Conservation (phyloP, 345 rosid genomes). For the Hypericum perforatum region DNA sequence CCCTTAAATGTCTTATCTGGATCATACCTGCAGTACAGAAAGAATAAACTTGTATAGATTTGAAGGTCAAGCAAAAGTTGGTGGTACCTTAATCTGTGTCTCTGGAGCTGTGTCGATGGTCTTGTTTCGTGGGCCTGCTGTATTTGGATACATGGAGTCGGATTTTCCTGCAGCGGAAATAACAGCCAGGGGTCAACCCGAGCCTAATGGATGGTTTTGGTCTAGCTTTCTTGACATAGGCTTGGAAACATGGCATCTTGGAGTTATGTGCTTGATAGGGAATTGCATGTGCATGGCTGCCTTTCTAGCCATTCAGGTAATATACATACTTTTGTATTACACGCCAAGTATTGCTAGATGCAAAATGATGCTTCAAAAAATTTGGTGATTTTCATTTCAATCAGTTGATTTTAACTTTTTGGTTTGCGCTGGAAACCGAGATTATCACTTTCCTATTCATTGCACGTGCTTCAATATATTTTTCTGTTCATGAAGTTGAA, state of each 20-base stretch:
- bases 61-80: constrained; percentile 90
- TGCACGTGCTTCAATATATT: not conserved
- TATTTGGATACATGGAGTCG: constrained; percentile 47
- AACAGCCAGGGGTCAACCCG: constrained; percentile 78
- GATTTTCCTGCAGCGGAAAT: constrained; percentile 50
- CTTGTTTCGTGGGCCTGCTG: constrained; percentile 76
- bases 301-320: constrained; percentile 90
- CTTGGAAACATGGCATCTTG: constrained; percentile 71
- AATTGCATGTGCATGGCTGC: constrained; percentile 98
- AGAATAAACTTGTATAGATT: constrained; percentile 60
- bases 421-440: too few relatives aligned
- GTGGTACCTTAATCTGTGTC: constrained; percentile 76
- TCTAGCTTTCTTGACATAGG: constrained; percentile 50
- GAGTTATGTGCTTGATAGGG: constrained; percentile 89
- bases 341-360: too few relatives aligned
- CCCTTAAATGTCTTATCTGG: constrained; percentile 11
- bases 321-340: not conserved
- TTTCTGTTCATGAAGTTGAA: constrained; percentile 4
- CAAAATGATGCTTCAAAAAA: too few relatives aligned
- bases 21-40: constrained; percentile 83
- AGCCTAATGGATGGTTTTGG: constrained; percentile 72
- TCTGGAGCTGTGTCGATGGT: constrained; percentile 82
- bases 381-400: too few relatives aligned
- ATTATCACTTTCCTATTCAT: too few relatives aligned
- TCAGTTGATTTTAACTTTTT: too few relatives aligned